phyloP scores from a whole-genome alignment of 345 rosid species.

The Eucalyptus pauciflora region DNA sequence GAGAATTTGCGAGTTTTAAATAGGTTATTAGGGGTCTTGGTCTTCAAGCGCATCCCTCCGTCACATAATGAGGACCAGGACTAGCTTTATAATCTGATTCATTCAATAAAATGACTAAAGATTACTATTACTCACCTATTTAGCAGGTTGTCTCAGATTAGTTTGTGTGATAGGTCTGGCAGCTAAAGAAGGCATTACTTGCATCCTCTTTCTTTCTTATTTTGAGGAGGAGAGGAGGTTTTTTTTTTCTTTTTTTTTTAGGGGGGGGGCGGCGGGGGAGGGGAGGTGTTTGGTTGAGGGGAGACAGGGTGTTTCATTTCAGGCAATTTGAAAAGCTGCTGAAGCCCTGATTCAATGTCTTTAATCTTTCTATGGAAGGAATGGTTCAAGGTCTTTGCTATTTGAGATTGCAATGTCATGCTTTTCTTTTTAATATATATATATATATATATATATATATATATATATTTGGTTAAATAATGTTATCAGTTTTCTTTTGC shows the following conservation, averaged over 20 bases:
- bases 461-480: not conserved
- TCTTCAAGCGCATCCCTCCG: not conserved
- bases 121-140: not conserved
- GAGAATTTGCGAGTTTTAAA: not conserved
- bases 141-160: not conserved
- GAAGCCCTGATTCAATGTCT: not conserved
- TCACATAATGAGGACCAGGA: not conserved
- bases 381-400: too few species aligned
- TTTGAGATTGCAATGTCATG: too few species aligned
- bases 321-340: not conserved
- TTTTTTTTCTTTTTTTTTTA: too few species aligned
- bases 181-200: not conserved
- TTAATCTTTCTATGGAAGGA: not conserved
- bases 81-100: not conserved
- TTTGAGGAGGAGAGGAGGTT: not conserved
- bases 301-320: not conserved
- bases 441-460: too few species aligned
- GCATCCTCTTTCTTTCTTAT: not conserved
- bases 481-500: not conserved
- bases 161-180: not conserved
- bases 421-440: not conserved
- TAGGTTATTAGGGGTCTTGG: not conserved
- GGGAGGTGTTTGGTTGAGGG: not conserved
- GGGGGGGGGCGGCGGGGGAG: accelerated
- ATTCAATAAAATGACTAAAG: not conserved